Conservation (phyloP, 805 yeast species). For the Wickerhamiella domercqiae region DNA sequence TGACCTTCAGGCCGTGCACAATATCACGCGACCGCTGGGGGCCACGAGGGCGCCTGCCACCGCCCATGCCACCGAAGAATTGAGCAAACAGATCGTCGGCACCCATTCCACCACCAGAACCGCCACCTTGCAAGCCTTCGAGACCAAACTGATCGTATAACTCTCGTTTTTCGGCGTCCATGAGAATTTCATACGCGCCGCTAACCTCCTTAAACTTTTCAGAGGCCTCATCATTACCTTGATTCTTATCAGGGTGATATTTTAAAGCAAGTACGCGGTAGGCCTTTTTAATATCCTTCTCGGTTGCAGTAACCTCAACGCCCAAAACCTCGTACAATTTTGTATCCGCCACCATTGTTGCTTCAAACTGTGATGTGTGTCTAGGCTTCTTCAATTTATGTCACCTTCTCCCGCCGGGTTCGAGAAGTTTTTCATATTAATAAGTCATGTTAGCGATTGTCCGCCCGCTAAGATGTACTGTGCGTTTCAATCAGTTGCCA, state of each 20-base stretch:
- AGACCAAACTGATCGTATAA: constrained; percentile 81
- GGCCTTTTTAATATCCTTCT: constrained; percentile 55
- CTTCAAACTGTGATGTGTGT: too few relatives aligned
- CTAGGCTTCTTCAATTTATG: background rate
- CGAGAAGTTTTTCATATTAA: constrained; percentile 5
- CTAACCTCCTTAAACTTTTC: constrained; percentile 91
- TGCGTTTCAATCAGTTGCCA: too few relatives aligned
- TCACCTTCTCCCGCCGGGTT: background rate
- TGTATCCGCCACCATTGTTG: constrained; percentile 58
- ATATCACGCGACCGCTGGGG: constrained; percentile 86
- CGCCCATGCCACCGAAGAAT: constrained; percentile 54
- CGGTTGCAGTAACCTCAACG: constrained; percentile 37
- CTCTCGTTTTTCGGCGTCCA: constrained; percentile 79
- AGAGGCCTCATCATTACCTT: constrained; percentile 58
- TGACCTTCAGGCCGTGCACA: constrained; percentile 69
- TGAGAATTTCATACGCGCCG: constrained; percentile 74
- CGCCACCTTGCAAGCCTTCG: constrained; percentile 77
- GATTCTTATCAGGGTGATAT: constrained; percentile 77
- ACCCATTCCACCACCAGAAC: constrained; percentile 51
- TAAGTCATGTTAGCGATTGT: too few relatives aligned
- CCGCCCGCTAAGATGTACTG: too few relatives aligned
- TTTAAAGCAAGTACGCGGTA: constrained; percentile 60
- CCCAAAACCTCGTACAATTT: constrained; percentile 48
- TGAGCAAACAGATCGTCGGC: constrained; percentile 66
- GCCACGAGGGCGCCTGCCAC: constrained; percentile 55